Percentiles rank a stretch among this genome's conserved stretches.
phyloP scores from a whole-genome alignment of 495 filamentous ascomycete genomes.

The Saxophila tyrrhenica region DNA sequence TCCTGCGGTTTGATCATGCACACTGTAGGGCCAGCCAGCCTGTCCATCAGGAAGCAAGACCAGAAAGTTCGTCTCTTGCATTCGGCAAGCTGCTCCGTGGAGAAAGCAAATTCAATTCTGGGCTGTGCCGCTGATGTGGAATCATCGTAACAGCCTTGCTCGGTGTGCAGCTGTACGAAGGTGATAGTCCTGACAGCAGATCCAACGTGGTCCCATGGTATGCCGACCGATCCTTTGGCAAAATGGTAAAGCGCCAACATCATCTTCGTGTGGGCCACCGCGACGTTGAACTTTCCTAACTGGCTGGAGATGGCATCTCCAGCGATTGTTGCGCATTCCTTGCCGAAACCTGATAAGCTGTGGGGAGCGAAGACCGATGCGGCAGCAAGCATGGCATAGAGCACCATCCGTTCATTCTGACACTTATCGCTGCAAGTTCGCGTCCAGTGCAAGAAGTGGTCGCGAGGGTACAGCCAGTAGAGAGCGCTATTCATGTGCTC shows the following conservation, averaged over 20 bases:
- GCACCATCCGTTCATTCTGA: conserved; percentile 56
- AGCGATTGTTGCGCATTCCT: conserved; percentile 45
- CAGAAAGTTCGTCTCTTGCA: conserved; percentile 58
- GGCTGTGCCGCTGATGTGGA: conserved; percentile 23
- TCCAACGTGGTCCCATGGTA: conserved; percentile 50
- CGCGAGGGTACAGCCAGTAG: conserved; percentile 46
- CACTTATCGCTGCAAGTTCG: conserved; percentile 42
- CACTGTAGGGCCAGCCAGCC: conserved; percentile 41
- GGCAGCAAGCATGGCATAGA: conserved; percentile 53
- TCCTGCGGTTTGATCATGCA: conserved; percentile 41
- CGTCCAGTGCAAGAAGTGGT: conserved; percentile 43
- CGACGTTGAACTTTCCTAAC: conserved; percentile 41
- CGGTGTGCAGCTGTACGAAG: conserved; percentile 48
- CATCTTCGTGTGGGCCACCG: conserved; percentile 51
- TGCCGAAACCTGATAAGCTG: conserved; percentile 22
- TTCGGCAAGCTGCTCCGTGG: conserved; percentile 38
- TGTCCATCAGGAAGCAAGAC: conserved; percentile 42
- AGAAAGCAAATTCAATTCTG: conserved; percentile 28
- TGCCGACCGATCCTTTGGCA: conserved; percentile 39
- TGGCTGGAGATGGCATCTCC: conserved; percentile 45
- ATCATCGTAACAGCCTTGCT: conserved; percentile 42
- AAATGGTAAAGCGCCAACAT: conserved; percentile 56
- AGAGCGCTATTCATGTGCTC: conserved; percentile 40
- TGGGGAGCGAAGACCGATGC: conserved; percentile 47
- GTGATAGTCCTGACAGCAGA: conserved; percentile 43